Evolutionary conservation across 2,329 filamentous ascomycete genomes (phyloP).

Genomic region (Peltaster fructicola): DNA sequence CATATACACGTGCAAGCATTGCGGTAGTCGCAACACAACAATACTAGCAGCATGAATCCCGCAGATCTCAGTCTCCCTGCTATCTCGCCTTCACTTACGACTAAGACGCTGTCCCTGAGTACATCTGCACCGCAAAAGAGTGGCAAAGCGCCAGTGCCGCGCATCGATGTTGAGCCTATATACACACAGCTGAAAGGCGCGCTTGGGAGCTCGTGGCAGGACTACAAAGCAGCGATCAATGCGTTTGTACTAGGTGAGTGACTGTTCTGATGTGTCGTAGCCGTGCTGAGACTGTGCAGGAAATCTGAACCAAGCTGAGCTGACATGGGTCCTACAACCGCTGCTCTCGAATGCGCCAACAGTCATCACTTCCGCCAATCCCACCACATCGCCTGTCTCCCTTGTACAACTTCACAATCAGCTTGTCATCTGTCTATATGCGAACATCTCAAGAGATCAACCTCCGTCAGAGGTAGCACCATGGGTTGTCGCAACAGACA

Average conservation of each 20-base stretch:
- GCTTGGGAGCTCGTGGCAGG: slow-evolving; percentile 41
- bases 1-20: no score
- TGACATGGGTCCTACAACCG: slow-evolving; percentile 36
- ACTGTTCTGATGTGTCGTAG: not conserved
- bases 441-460: slow-evolving; percentile 41
- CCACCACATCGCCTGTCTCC: slow-evolving; percentile 9
- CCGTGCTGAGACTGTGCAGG: slow-evolving; percentile 19
- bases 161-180: slow-evolving; percentile 44
- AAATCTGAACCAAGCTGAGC: slow-evolving; percentile 43
- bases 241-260: slow-evolving; percentile 38
- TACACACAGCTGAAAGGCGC: slow-evolving; percentile 43
- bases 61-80: slow-evolving; percentile 14
- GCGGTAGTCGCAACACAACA: no score
- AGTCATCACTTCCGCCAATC: slow-evolving; percentile 7
- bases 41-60: slow-evolving; percentile 20
- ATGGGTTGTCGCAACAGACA: slow-evolving; percentile 55
- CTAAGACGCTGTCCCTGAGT: slow-evolving; percentile 12
- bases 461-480: slow-evolving; percentile 41
- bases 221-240: slow-evolving; percentile 41
- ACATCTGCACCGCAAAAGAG: slow-evolving; percentile 24
- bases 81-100: slow-evolving; percentile 11
- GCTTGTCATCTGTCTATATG: slow-evolving; percentile 40
- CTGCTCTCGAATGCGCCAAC: slow-evolving; percentile 36
- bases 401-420: slow-evolving; percentile 41
- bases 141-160: slow-evolving; percentile 34